Evolutionary conservation across 2,329 filamentous ascomycete species (phyloP), one percentile per base, ranked within the genome.

Genomic region (Iodosphaeria phyllophila): DNA sequence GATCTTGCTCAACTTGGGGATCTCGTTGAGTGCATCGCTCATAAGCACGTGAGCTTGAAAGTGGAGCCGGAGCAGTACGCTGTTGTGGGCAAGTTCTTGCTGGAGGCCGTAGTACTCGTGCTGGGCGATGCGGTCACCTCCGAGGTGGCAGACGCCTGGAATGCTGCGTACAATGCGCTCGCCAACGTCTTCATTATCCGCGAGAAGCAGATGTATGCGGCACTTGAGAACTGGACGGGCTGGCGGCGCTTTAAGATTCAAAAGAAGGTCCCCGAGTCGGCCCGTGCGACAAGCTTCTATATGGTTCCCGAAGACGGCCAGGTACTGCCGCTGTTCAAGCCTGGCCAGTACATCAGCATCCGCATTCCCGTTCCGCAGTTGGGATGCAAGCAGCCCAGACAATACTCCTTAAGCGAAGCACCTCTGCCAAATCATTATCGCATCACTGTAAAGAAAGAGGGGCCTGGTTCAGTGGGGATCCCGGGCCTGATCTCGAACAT

Each of bases 41-140:
- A 82, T 39, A 83, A 82, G 51, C 77, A 84, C 41, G 74, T 61
- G 13, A 74, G 67, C 2, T 58, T 84, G n/a, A 67, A 65, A 41
- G 64, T 84, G 39, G 51, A 56, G 33, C 59, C 76, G 1, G 72
- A 70, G 13, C 70, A 82, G 26, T 84, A 84, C 43, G 49, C 56
- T 26, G 61, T 80, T 16, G 76, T 84, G 2, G 77, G 73, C 20
- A 59, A 64, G 33, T 60, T 71, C 42, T 58, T 84, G 2, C 55
- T 84, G 11, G 61, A 58, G 24, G 72, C 76, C 2, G 74, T 84
- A 48, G 64, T 60, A 8, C 44, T 61, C 17, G 67, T 83, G 0
- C 59, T 84, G 0, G 75, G 75, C 2, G 60, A 61, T 18, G 74
- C 66, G 1, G 56, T 76, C 28, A 82, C 74, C 2, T 53, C 59